Percentiles rank a stretch among this genome's conserved stretches.
These are phyloP conservation scores for Dissophora ornata DNA, from an alignment of 192 early-diverging fungal species.

Conservation along the genomic window DNA sequence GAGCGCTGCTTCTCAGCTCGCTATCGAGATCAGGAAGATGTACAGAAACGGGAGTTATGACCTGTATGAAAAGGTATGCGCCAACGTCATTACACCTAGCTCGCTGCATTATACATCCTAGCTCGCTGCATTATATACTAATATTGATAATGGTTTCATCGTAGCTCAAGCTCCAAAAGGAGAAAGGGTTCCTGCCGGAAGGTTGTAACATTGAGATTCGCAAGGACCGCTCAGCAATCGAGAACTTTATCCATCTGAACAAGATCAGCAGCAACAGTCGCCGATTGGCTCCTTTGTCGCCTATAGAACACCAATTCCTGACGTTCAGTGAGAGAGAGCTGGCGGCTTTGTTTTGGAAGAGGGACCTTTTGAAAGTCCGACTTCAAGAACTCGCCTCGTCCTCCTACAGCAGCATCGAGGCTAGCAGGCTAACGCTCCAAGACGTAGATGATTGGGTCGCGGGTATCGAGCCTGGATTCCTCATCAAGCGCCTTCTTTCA, in stretches of 20 bases:
- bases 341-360: conserved; percentile 2
- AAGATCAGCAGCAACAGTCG: neutral
- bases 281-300: neutral
- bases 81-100: too few relatives aligned
- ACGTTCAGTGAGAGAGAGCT: conserved; percentile 1
- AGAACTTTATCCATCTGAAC: conserved; percentile 2
- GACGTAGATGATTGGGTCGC: too few relatives aligned
- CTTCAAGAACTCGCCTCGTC: neutral
- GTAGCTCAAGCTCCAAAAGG: conserved; percentile 2
- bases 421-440: neutral
- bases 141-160: neutral
- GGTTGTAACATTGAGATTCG: neutral
- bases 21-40: neutral
- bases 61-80: conserved; percentile 7
- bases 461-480: neutral
- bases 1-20: neutral
- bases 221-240: neutral
- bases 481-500: neutral
- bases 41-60: neutral
- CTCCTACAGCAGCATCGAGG: neutral
- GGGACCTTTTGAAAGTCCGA: neutral
- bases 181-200: neutral
- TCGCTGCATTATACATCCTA: too few relatives aligned
- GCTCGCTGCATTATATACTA: neutral
- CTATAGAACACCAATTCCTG: neutral